These are phyloP conservation scores for Phytophthora citricola DNA, from an alignment of 352 stramenopile species.

Conservation along the genomic window DNA sequence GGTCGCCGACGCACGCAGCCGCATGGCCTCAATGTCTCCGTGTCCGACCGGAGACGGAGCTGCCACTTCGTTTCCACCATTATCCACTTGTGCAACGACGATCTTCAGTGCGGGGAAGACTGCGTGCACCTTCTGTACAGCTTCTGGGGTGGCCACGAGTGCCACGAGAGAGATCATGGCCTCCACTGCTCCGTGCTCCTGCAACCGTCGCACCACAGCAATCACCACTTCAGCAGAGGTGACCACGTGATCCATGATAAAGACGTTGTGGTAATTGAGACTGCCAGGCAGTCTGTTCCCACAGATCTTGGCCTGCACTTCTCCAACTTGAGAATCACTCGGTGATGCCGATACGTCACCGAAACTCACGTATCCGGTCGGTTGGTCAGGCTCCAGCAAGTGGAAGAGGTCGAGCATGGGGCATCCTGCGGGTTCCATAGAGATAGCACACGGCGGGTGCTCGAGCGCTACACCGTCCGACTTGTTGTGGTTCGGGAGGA, in stretches of 20 bases:
- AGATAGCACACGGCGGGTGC: constrained; percentile 47
- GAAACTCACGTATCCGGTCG: constrained; percentile 34
- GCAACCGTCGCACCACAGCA: constrained; percentile 40
- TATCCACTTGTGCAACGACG: constrained; percentile 43
- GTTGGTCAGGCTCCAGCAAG: constrained; percentile 42
- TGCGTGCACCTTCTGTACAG: constrained; percentile 42
- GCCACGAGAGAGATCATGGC: constrained; percentile 53
- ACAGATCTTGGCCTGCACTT: constrained; percentile 29
- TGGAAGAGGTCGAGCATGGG: constrained; percentile 48
- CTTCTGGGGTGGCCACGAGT: constrained; percentile 43
- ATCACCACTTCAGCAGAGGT: constrained; percentile 39
- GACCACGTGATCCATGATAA: constrained; percentile 52
- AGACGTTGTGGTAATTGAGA: constrained; percentile 60
- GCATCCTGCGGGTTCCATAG: constrained; percentile 30
- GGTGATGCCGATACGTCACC: constrained; percentile 15
- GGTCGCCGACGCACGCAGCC: constrained; percentile 15
- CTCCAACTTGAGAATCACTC: constrained; percentile 15
- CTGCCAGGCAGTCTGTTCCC: constrained; percentile 17
- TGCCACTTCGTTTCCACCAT: constrained; percentile 21
- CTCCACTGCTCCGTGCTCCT: constrained; percentile 49
- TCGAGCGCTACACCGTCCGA: constrained; percentile 43
- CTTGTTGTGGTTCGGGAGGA: constrained; percentile 32
- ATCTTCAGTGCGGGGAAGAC: constrained; percentile 44
- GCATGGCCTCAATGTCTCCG: constrained; percentile 6
- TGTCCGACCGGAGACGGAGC: constrained; percentile 6